Conservation (phyloP, 176 grass and related monocot genomes). For the Elaeis guineensis region DNA sequence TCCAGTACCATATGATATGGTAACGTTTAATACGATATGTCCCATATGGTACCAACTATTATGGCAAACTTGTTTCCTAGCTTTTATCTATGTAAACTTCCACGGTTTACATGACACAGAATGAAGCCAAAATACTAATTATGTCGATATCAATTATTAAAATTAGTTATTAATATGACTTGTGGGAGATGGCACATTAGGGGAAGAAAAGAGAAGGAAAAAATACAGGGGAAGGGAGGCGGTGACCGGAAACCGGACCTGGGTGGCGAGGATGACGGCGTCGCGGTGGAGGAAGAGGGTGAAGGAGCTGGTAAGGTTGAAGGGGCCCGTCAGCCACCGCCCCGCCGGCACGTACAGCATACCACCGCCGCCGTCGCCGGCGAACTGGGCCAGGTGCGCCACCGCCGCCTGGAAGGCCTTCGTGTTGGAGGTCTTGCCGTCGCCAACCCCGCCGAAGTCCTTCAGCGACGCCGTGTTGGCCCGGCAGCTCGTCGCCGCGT, state of each 20-base stretch:
- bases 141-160: too few species aligned
- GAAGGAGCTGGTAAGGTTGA: constrained; percentile 92
- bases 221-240: neutral
- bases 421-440: constrained; percentile 77
- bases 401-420: constrained; percentile 71
- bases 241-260: constrained; percentile 17
- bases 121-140: too few species aligned
- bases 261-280: constrained; percentile 69
- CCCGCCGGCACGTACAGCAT: constrained; percentile 81
- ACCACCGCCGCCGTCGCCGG: constrained; percentile 46
- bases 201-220: neutral
- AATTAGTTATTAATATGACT: too few species aligned
- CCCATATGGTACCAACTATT: too few species aligned
- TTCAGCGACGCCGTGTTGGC: constrained; percentile 52
- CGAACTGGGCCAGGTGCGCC: constrained; percentile 63
- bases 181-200: too few species aligned
- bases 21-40: too few species aligned
- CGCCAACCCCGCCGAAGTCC: constrained; percentile 72
- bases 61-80: too few species aligned
- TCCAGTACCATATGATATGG: too few species aligned
- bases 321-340: constrained; percentile 82
- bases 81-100: too few species aligned
- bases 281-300: constrained; percentile 66
- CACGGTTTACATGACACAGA: too few species aligned
- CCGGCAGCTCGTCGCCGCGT: constrained; percentile 53